Percentiles rank a stretch among this genome's conserved stretches.
These are phyloP conservation scores for Cucumis cinereus DNA, from an alignment of 306 rosid genomes.

Conservation along the genomic window DNA sequence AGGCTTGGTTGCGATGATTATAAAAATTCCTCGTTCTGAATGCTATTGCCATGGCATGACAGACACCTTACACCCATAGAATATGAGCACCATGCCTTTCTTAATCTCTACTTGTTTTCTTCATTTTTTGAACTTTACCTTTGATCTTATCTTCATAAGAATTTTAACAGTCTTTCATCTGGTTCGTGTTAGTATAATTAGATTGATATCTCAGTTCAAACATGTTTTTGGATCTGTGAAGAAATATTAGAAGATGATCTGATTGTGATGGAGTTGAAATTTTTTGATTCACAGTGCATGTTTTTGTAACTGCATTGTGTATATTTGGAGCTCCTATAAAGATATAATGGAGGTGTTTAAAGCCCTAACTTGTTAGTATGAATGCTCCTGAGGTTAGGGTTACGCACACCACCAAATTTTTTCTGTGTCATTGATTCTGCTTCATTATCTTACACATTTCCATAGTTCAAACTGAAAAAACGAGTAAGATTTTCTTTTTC, in stretches of 20 bases:
- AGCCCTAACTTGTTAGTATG: constrained; percentile 24
- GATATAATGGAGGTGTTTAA: constrained; percentile 51
- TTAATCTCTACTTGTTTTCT: not conserved
- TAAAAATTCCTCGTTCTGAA: constrained; percentile 99
- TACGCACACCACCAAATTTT: constrained; percentile 64
- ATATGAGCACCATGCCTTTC: constrained; percentile 55
- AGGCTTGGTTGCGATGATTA: constrained; percentile 63
- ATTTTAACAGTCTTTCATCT: no score
- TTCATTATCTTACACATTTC: not conserved
- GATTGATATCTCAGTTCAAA: not conserved
- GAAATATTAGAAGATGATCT: not conserved
- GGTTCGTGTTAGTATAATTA: not conserved
- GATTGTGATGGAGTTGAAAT: constrained; percentile 14
- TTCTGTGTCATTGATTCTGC: not conserved
- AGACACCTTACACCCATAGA: constrained; percentile 99
- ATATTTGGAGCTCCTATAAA: constrained; percentile 27
- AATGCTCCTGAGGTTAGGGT: constrained; percentile 26
- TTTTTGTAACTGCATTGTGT: constrained; percentile 13
- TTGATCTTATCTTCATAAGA: not conserved
- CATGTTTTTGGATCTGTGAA: no score
- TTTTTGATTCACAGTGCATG: constrained; percentile 18
- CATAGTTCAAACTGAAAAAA: no score
- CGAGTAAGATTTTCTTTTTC: no score
- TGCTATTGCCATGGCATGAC: constrained; percentile 80
- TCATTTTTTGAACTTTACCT: not conserved